Conservation (phyloP, 305 asterid species). For the Rubia balearica region DNA sequence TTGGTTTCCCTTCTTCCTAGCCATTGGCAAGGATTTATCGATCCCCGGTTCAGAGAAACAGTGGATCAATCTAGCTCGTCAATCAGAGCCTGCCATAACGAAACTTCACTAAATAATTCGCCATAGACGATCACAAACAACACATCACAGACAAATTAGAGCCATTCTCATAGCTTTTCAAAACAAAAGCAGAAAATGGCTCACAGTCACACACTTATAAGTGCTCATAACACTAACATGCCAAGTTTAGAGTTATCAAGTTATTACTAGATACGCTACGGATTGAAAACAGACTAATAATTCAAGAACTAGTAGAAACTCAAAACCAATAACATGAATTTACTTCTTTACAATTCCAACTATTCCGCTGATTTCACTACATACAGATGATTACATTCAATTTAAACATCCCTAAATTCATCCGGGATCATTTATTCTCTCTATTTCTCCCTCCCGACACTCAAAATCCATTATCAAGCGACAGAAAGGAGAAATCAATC, state of each 20-base stretch:
- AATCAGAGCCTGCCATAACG: conserved; percentile 1
- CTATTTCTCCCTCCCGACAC: background rate
- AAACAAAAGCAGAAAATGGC: background rate
- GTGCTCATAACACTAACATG: background rate
- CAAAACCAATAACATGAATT: background rate
- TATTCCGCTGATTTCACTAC: background rate
- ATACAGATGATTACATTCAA: conserved; percentile 1
- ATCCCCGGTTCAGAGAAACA: background rate
- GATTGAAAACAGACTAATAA: background rate
- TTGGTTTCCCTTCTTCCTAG: conserved; percentile 48
- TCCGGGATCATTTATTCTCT: background rate
- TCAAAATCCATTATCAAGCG: background rate
- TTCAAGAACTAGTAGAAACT: background rate
- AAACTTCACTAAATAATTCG: background rate
- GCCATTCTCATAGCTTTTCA: background rate
- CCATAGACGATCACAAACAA: background rate
- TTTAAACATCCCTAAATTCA: background rate
- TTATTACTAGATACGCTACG: too few species aligned
- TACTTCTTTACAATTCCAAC: background rate
- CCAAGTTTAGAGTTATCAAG: background rate
- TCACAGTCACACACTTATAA: background rate
- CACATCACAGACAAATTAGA: conserved; percentile 5
- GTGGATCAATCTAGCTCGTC: background rate
- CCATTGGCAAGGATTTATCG: conserved; percentile 38
- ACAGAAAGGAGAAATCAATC: background rate